Base-by-base conservation (phyloP, 2,329 filamentous ascomycete genomes). In the Ophiostoma australiae region DNA sequence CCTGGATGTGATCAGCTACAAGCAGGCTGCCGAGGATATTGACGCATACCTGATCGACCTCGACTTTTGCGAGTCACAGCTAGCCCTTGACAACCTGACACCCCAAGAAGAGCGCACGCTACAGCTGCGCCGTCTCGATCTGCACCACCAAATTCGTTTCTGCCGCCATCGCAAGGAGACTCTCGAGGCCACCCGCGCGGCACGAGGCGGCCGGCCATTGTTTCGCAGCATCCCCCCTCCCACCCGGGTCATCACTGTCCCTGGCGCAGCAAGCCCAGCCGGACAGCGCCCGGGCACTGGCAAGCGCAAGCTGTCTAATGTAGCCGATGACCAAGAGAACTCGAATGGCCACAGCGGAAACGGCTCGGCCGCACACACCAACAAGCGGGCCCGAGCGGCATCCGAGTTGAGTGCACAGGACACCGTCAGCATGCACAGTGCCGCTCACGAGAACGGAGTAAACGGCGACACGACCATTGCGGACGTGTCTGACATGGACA, bases 121-220 rank as follows among this genome's bases (percentile, higher is more conserved):
- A 31, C 81, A 82, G 74, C 76, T 84, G 69, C 81, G 82, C 23
- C 75, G 78, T 7, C 75, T 84, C 11, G 82, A 84, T 68, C 77
- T 81, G 35, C 77, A 79, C 31, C 82, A 84, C 72, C 81, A 82
- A 73, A 81, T 83, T 67, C 81, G 82, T 4, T 76, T 78, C 70
- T 79, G 79, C 73, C 77, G 78, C 71, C 82, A 84, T 73, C 79
- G 80, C 33, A 80, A 82, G 61, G 79, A 83, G 73, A 74, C 75
- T 27, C 75, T 82, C 1, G 73, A 77, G 68, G 72, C 70, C 3
- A 68, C 71, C 66, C 73, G 74, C 10, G 41, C 66, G 13, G n/a
- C 69, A 23, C 61, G 44, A 33, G 73, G 72, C 13, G 70, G 70
- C 6, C 73, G 73, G 31, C 68, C 72, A 20, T 35, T 73, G 69